Percentiles rank a stretch among this genome's conserved stretches.
Conservation (phyloP, 2,329 filamentous ascomycete species). For the Escovopsis sp. region DNA sequence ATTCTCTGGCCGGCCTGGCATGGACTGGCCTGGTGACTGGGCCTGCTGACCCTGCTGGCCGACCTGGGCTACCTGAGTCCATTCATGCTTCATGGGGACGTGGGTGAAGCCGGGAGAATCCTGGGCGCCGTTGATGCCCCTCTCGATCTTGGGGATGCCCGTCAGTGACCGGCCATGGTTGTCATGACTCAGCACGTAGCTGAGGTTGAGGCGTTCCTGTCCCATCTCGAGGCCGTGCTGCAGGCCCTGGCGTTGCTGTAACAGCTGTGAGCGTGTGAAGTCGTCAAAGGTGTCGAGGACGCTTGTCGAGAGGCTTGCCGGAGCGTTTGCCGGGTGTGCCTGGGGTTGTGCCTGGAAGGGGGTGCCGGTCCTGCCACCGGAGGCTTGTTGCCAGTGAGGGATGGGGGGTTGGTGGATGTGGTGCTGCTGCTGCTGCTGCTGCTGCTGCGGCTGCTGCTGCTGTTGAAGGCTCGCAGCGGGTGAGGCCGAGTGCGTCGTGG, state of each 20-base stretch:
- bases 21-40: constrained; percentile 1
- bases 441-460: constrained; percentile 6
- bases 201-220: constrained; percentile 54
- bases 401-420: not conserved
- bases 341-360: not conserved
- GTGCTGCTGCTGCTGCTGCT: constrained; percentile 1
- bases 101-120: constrained; percentile 30
- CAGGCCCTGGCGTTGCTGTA: constrained; percentile 34
- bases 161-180: constrained; percentile 16
- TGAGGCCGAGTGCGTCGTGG: constrained; percentile 1
- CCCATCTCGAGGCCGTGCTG: constrained; percentile 45
- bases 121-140: constrained; percentile 32
- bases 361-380: constrained; percentile 1
- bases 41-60: no score
- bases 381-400: not conserved
- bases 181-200: constrained; percentile 53
- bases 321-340: not conserved
- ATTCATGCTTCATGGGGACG: constrained; percentile 37
- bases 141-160: constrained; percentile 36
- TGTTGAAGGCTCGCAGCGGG: constrained; percentile 8
- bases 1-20: not conserved
- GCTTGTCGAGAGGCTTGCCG: not conserved
- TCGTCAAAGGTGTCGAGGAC: not conserved
- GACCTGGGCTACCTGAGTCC: constrained; percentile 18
- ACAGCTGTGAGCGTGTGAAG: constrained; percentile 14